Base-by-base conservation (phyloP, 352 stramenopile genomes). In the Pythium aristosporum region DNA sequence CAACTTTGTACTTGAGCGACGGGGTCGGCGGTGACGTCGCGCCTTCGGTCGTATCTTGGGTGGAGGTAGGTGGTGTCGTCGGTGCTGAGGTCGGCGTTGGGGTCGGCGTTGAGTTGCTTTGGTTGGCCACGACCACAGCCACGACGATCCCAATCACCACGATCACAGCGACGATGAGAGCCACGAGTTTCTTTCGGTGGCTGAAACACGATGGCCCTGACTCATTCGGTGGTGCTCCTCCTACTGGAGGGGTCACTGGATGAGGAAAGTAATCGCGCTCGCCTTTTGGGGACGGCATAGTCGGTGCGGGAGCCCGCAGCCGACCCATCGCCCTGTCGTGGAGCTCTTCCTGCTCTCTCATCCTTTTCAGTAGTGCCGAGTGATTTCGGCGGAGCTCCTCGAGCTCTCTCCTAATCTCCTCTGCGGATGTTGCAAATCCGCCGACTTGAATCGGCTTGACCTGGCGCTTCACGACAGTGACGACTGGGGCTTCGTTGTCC, bases 11-110 rank as follows among this genome's bases (percentile, higher is more conserved):
- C n/a, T n/a, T n/a, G n/a, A 96, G 54, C 89, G 87, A 55, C 89
- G 89, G 75, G 93, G 95, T 76, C 94, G 87, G 70, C 77, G 28
- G 68, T 77, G 52, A 77, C 70, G 52, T 77, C 81, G 59, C 9
- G 9, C 5, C 9, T 5, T 36, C 32, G 5, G 32, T 36, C 9
- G 32, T 9, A n/a, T n/a, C n/a, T n/a, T n/a, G n/a, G 32, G 32
- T 36, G 5, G 42, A 7, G 5, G 42, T 48, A 15, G 42, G 15
- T 13, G 12, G 5, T 13, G 42, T 5, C 42, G 20, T 23, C 42
- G 42, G 13, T 13, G 42, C 13, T 12, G 12, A 5, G 13, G 42
- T 48, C 16, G 42, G 13, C 42, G 13, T 15, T 8, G 42, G 4
- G 42, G 15, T 48, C 16, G 5, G 5, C 5, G 42, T 13, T 48